These are phyloP conservation scores for Orbilia oligospora DNA, from an alignment of 2,329 filamentous ascomycete genomes.

Conservation along the genomic window DNA sequence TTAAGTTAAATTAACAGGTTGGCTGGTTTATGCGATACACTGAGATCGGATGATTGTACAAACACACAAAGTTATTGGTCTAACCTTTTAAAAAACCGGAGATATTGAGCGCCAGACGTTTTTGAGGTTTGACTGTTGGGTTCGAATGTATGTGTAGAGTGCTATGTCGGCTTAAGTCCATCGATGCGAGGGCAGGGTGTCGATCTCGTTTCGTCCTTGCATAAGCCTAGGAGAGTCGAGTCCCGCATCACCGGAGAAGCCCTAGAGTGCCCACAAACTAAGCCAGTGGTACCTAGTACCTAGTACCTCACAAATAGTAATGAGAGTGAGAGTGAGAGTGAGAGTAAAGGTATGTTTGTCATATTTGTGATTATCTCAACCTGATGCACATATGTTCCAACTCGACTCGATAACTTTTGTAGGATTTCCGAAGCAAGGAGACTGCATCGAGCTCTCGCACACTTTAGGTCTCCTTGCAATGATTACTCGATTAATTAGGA, in stretches of 20 bases:
- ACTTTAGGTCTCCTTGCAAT: not conserved
- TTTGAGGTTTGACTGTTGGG: slow-evolving; percentile 3
- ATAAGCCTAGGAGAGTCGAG: slow-evolving; percentile 16
- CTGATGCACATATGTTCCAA: slow-evolving; percentile 5
- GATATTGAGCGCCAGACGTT: not conserved
- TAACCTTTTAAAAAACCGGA: slow-evolving; percentile 1
- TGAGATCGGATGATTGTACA: slow-evolving; percentile 8
- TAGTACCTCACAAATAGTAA: not conserved
- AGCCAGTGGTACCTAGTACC: not conserved
- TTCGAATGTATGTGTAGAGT: not conserved
- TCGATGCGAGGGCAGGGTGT: slow-evolving; percentile 30
- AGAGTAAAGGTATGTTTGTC: slow-evolving; percentile 29
- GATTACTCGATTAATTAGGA: slow-evolving; percentile 3
- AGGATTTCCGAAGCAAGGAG: not conserved
- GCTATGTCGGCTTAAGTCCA: slow-evolving; percentile 1
- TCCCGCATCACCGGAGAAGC: slow-evolving; percentile 10
- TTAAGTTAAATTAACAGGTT: slow-evolving; percentile 44
- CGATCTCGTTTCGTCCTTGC: slow-evolving; percentile 54
- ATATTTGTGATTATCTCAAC: slow-evolving; percentile 20
- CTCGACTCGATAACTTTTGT: slow-evolving; percentile 43
- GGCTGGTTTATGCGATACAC: slow-evolving; percentile 37
- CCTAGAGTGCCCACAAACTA: not conserved
- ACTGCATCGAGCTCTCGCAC: not conserved
- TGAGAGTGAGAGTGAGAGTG: slow-evolving; percentile 1
- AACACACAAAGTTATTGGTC: slow-evolving; percentile 27